A percentile compares a stretch with the other conserved stretches of the same genome.
Conservation (phyloP, 2,329 filamentous ascomycete species). For the Amesomyces nigricolor region DNA sequence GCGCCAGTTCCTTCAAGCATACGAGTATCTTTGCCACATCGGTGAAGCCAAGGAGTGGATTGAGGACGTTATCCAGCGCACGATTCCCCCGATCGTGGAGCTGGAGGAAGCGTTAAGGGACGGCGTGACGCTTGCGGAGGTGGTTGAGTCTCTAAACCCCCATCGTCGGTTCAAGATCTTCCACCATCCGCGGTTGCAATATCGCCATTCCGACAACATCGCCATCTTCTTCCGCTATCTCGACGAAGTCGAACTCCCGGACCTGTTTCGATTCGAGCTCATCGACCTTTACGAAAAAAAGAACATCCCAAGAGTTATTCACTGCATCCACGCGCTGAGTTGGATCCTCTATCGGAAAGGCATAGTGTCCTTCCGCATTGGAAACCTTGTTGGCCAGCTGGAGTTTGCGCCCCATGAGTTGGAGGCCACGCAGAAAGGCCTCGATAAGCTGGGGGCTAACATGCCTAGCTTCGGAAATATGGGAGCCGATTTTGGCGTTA, state of each 20-base stretch:
- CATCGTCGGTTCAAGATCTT: slow-evolving; percentile 76
- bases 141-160: slow-evolving; percentile 83
- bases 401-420: slow-evolving; percentile 97
- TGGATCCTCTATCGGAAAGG: slow-evolving; percentile 96
- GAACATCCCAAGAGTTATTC: slow-evolving; percentile 98
- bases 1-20: slow-evolving; percentile 90
- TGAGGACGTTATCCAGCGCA: slow-evolving; percentile 76
- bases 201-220: slow-evolving; percentile 95
- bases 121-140: slow-evolving; percentile 88
- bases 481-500: slow-evolving; percentile 88
- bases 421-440: slow-evolving; percentile 91
- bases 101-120: slow-evolving; percentile 88
- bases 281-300: slow-evolving; percentile 99
- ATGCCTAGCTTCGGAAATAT: slow-evolving; percentile 99
- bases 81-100: slow-evolving; percentile 87
- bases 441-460: slow-evolving; percentile 88
- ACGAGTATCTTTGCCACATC: slow-evolving; percentile 98
- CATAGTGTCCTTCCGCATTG: slow-evolving; percentile 91
- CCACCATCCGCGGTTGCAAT: slow-evolving; percentile 77
- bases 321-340: slow-evolving; percentile 94
- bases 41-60: slow-evolving; percentile 99
- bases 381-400: slow-evolving; percentile 90
- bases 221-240: slow-evolving; percentile 93
- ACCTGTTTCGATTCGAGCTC: slow-evolving; percentile 93
- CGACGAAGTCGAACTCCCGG: slow-evolving; percentile 84